Percentiles rank a stretch among this genome's conserved stretches.
Conservation (phyloP, 345 rosid species). For the Populus euphratica region DNA sequence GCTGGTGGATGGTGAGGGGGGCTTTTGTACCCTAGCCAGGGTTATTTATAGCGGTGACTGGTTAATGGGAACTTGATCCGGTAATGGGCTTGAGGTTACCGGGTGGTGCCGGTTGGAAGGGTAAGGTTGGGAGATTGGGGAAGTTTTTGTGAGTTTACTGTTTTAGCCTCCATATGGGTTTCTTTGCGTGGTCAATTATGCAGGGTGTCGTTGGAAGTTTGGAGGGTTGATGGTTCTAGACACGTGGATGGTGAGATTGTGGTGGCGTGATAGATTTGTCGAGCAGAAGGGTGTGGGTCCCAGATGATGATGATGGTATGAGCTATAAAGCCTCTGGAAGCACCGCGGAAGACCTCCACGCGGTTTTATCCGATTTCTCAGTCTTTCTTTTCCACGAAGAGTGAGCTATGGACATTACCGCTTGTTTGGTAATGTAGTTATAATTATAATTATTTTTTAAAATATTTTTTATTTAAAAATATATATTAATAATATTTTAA, state of each 20-base stretch:
- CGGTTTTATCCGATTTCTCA: too few relatives aligned
- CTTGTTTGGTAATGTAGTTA: too few relatives aligned
- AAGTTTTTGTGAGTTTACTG: neutral
- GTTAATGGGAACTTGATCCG: neutral
- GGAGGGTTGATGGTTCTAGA: neutral
- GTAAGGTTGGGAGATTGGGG: neutral
- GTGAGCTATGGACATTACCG: too few relatives aligned
- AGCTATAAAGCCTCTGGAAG: too few relatives aligned
- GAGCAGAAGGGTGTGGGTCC: neutral
- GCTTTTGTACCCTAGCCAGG: neutral
- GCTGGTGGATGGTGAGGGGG: neutral
- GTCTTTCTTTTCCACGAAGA: too few relatives aligned
- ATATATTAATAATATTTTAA: too few relatives aligned
- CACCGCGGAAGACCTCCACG: too few relatives aligned
- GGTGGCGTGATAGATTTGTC: neutral
- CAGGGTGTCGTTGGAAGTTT: neutral
- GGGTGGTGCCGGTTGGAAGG: slow-evolving; percentile 12
- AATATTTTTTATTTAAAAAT: too few relatives aligned
- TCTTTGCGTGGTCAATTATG: neutral
- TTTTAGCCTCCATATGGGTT: neutral
- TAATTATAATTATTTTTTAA: too few relatives aligned
- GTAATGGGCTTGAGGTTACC: neutral
- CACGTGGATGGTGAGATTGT: neutral
- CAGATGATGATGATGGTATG: neutral
- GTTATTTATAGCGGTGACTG: slow-evolving; percentile 7